Base-by-base conservation (phyloP, 1,139 yeast species). In the Taphrina wiesneri region DNA sequence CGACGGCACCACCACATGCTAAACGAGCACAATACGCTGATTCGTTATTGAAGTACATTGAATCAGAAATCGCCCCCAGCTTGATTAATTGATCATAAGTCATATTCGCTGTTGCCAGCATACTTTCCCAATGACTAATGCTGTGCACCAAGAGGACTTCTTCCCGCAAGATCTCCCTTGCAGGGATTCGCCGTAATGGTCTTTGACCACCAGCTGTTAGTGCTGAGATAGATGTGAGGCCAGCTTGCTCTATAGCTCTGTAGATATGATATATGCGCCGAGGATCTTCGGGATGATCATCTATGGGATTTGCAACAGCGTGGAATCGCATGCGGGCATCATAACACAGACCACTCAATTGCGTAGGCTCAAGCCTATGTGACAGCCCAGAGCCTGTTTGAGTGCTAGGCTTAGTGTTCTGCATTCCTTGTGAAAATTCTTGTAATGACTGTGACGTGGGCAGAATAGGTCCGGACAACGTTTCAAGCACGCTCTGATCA, bases 201-300 rank as follows among this genome's bases (percentile, higher is more conserved):
- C 92, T 85, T 59, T 90, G 86, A 67, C 87, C 90, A 6, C 85
- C 79, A 1, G 97, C 98, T 9, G 89, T 83, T 56, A 93, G 79
- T 2, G 90, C 84, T 25, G 90, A 87, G 74, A 93, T 97, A 52
- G 81, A 84, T 63, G 95, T 87, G 25, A 95, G 79, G 0, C 99
- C 99, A 32, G 96, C 92, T 74, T 93, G 98, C 0, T 97, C 98
- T 60, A 95, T 81, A 56, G 89, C 88, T 76, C 93, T 90, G 78
- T 93, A 95, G 57, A 95, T 90, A 67, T 98, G 83, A 76, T 92
- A 93, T 56, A 93, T 93, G 71, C 99, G 85, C 69, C 99, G 84
- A 13, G 99, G 99, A 74, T 95, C 99, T 76, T 95, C 99, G 3
- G 99, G 99, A 75, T 95, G 99, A 1, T 99, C 99, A 74, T 95